These are phyloP conservation scores for Drechmeria coniospora DNA, from an alignment of 2,329 filamentous ascomycete species.

Conservation along the genomic window DNA sequence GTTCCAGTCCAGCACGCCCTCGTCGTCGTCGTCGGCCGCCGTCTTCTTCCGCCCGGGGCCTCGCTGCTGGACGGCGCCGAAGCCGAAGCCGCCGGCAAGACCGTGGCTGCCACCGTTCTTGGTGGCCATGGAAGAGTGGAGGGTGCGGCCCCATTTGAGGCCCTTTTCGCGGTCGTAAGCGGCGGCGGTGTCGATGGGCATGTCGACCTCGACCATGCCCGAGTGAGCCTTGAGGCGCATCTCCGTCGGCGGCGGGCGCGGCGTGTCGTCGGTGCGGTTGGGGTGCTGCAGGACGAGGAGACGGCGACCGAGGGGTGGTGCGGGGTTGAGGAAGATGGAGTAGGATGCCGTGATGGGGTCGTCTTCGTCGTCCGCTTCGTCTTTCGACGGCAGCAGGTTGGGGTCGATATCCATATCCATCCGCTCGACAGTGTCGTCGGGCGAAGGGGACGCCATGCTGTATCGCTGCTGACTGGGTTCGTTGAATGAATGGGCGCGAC, in stretches of 20 bases:
- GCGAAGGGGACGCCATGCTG: no score
- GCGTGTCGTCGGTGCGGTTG: conserved; percentile 48
- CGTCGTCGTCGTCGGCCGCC: conserved; percentile 29
- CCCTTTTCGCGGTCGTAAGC: conserved; percentile 80
- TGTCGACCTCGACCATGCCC: conserved; percentile 81
- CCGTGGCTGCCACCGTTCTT: conserved; percentile 54
- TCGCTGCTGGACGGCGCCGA: conserved; percentile 31
- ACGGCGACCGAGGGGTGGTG: conserved; percentile 43
- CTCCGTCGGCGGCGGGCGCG: conserved; percentile 42
- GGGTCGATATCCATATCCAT: conserved; percentile 11
- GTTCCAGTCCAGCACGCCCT: conserved; percentile 39
- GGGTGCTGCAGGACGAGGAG: conserved; percentile 82
- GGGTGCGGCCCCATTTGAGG: conserved; percentile 63
- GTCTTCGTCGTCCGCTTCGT: conserved; percentile 23
- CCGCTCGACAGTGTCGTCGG: no score
- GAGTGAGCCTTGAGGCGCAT: conserved; percentile 69
- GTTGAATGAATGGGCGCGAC: no score
- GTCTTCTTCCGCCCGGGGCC: conserved; percentile 17
- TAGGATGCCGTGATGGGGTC: conserved; percentile 65
- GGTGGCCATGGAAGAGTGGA: conserved; percentile 43
- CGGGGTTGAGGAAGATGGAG: conserved; percentile 72
- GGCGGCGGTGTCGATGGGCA: conserved; percentile 57
- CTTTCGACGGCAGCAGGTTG: no score
- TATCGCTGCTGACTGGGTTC: no score
- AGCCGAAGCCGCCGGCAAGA: conserved; percentile 57